A percentile compares a stretch with the other conserved stretches of the same genome.
Conservation (phyloP, 2,329 filamentous ascomycete species). For the Stagonosporopsis tanaceti region DNA sequence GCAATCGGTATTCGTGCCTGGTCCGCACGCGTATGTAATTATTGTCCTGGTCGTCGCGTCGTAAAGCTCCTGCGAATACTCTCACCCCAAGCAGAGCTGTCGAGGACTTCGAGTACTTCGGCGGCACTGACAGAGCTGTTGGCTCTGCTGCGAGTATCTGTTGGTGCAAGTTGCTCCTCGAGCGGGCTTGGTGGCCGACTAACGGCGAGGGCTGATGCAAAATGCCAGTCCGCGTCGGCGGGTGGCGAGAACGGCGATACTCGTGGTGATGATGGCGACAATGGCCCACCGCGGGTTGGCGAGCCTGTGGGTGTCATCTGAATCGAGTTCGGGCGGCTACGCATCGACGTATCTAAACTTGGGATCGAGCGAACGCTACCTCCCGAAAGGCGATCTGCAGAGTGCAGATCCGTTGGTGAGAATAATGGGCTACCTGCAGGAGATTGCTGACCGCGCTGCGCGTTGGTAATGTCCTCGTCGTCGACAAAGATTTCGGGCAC, state of each 20-base stretch:
- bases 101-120: constrained; percentile 83
- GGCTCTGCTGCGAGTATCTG: constrained; percentile 64
- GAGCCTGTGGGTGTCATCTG: constrained; percentile 49
- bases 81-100: constrained; percentile 91
- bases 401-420: constrained; percentile 39
- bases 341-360: constrained; percentile 37
- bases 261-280: constrained; percentile 33
- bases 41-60: constrained; percentile 54
- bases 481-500: constrained; percentile 93
- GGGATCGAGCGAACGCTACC: constrained; percentile 39
- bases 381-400: constrained; percentile 36
- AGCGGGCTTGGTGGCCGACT: constrained; percentile 51
- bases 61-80: constrained; percentile 91
- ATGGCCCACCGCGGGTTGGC: constrained; percentile 37
- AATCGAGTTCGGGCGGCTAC: constrained; percentile 50
- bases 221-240: constrained; percentile 54
- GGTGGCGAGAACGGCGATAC: constrained; percentile 42
- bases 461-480: constrained; percentile 68
- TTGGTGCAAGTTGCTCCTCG: constrained; percentile 39
- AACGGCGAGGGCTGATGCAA: constrained; percentile 54
- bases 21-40: neutral
- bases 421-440: constrained; percentile 46
- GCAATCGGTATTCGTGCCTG: neutral
- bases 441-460: constrained; percentile 46
- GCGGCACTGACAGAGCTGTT: constrained; percentile 76